A percentile compares a stretch with the other conserved stretches of the same genome.
These are phyloP conservation scores for Termitomyces sp. DNA, from an alignment of 768 basidiomycete genomes.

Conservation along the genomic window DNA sequence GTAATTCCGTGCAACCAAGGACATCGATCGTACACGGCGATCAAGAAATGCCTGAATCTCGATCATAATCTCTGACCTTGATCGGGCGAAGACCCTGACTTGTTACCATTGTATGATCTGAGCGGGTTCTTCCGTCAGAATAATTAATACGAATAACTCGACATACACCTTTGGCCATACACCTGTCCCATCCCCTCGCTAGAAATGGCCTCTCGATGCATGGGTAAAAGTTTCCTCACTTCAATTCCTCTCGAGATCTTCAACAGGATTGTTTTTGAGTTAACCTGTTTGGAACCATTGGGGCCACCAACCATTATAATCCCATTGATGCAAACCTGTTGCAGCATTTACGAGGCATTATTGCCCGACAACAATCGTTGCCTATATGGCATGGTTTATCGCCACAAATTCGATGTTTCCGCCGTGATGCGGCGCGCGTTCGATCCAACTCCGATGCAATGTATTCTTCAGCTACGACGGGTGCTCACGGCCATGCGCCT, in stretches of 20 bases:
- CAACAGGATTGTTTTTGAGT: slow-evolving; percentile 43
- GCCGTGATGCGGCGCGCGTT: slow-evolving; percentile 50
- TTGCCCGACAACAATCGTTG: slow-evolving; percentile 19
- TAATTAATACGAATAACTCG: neutral
- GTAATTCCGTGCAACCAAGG: neutral
- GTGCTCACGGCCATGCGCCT: slow-evolving; percentile 35
- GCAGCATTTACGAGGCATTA: slow-evolving; percentile 32
- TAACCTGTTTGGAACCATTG: slow-evolving; percentile 33
- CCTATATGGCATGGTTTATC: slow-evolving; percentile 53
- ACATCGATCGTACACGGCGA: neutral
- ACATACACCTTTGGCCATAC: neutral
- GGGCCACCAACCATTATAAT: slow-evolving; percentile 44
- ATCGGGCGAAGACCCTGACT: neutral
- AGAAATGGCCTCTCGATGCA: neutral
- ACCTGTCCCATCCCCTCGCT: neutral
- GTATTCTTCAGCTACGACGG: slow-evolving; percentile 28
- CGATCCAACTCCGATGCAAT: slow-evolving; percentile 24
- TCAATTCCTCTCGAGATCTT: slow-evolving; percentile 7
- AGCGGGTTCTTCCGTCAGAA: slow-evolving; percentile 1
- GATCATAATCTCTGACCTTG: neutral
- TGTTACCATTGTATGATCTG: neutral
- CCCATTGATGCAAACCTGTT: slow-evolving; percentile 44
- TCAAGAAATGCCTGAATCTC: neutral
- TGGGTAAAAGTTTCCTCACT: neutral
- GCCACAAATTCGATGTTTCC: slow-evolving; percentile 48